Evolutionary conservation across 148 eudicot species (phyloP).

Genomic region (Drosera capensis): DNA sequence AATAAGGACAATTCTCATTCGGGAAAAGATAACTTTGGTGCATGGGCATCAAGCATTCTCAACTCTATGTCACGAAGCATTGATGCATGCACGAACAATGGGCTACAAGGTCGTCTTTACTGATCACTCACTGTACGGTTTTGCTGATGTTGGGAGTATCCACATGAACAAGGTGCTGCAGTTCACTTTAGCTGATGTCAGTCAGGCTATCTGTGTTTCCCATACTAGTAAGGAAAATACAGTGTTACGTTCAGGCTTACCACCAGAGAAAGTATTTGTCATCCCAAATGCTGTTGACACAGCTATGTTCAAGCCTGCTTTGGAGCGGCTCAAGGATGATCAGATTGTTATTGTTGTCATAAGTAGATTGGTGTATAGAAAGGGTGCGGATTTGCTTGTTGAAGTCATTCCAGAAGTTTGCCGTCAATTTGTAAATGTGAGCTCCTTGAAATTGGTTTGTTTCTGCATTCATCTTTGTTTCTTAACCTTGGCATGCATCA

Average conservation of each 20-base stretch:
- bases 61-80: constrained; percentile 92
- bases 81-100: constrained; percentile 98
- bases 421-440: constrained; percentile 71
- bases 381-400: constrained; percentile 95
- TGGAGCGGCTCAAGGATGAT: constrained; percentile 35
- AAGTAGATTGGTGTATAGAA: constrained; percentile 90
- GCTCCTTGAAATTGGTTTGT: constrained; percentile 9
- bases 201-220: constrained; percentile 89
- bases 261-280: constrained; percentile 81
- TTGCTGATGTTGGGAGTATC: constrained; percentile 88
- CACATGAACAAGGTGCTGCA: constrained; percentile 98
- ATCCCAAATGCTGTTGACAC: constrained; percentile 98
- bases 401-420: constrained; percentile 99
- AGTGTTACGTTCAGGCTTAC: constrained; percentile 79
- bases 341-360: constrained; percentile 83
- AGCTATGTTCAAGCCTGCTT: constrained; percentile 92
- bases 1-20: constrained; percentile 61
- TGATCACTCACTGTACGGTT: constrained; percentile 96
- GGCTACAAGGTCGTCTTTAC: constrained; percentile 93
- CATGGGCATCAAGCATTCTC: constrained; percentile 99
- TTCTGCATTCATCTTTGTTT: too few relatives aligned
- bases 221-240: constrained; percentile 98
- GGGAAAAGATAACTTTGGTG: constrained; percentile 77
- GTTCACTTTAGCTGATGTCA: constrained; percentile 86
- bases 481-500: too few relatives aligned